phyloP scores from a whole-genome alignment of 257 asterid species.

The Forsythia viridissima region DNA sequence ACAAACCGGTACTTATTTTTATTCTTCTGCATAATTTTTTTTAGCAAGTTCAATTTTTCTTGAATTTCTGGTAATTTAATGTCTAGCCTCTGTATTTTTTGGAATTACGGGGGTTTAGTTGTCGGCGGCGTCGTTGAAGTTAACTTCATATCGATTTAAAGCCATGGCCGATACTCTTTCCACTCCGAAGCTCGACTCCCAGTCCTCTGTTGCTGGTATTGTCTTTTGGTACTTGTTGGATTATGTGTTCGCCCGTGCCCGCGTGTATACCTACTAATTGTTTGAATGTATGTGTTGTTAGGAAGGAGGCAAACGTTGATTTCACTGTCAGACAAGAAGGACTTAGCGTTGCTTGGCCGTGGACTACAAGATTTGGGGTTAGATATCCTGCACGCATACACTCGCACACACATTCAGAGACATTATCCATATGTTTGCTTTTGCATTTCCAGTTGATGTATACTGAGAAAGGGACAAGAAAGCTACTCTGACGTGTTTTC shows the following conservation, averaged over 20 bases:
- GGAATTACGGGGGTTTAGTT: constrained; percentile 27
- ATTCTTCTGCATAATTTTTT: neutral
- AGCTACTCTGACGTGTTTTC: neutral
- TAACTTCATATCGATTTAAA: constrained; percentile 45
- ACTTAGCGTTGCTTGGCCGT: constrained; percentile 69
- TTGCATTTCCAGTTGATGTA: neutral
- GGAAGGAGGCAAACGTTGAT: constrained; percentile 81
- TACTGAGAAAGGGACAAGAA: neutral
- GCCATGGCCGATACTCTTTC: constrained; percentile 76
- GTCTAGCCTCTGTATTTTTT: neutral
- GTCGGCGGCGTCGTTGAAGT: constrained; percentile 24
- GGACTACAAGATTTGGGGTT: constrained; percentile 92
- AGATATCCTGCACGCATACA: neutral
- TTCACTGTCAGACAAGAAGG: constrained; percentile 88
- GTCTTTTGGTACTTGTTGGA: neutral
- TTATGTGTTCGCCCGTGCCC: neutral
- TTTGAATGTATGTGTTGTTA: constrained; percentile 22
- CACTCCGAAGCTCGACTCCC: constrained; percentile 35
- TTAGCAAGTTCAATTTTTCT: neutral
- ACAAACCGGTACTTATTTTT: constrained; percentile 34
- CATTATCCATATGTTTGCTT: neutral
- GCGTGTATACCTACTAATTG: neutral
- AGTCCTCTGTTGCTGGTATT: constrained; percentile 44
- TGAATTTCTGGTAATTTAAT: neutral
- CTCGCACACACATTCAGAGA: neutral